Conservation (phyloP, 2,329 filamentous ascomycete genomes). For the Talaromyces sp. region DNA sequence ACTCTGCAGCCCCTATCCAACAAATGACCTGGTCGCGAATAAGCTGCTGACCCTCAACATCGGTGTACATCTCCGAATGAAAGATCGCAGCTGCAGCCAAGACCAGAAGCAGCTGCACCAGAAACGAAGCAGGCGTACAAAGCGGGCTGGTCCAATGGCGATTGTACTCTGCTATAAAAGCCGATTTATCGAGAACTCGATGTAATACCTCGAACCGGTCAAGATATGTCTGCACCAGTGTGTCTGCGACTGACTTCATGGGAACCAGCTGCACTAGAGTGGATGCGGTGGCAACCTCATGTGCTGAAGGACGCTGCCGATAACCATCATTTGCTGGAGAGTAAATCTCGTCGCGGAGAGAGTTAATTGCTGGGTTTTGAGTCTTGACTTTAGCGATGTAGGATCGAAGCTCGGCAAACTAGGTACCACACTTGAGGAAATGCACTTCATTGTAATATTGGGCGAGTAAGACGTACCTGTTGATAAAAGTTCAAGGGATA, state of each 20-base stretch:
- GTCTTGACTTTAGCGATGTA: constrained; percentile 10
- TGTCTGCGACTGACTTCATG: neutral
- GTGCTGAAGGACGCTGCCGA: neutral
- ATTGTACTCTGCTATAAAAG: constrained; percentile 12
- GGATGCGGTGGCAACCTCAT: neutral
- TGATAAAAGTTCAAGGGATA: constrained; percentile 12
- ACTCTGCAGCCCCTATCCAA: constrained; percentile 6
- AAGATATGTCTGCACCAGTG: constrained; percentile 6
- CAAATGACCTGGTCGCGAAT: neutral
- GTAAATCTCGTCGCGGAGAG: constrained; percentile 4
- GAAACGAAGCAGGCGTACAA: neutral
- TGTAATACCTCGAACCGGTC: constrained; percentile 6
- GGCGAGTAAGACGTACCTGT: neutral
- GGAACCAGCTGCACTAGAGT: neutral
- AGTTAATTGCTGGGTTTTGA: constrained; percentile 12
- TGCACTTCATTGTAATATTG: neutral
- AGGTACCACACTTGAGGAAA: neutral
- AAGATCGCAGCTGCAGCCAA: neutral
- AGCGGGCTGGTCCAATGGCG: constrained; percentile 8
- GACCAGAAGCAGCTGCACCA: constrained; percentile 7
- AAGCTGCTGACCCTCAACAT: neutral
- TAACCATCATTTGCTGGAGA: neutral
- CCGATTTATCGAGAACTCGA: constrained; percentile 5
- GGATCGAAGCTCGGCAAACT: constrained; percentile 10
- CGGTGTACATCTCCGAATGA: neutral